Evolutionary conservation across 2,329 filamentous ascomycete genomes (phyloP), one percentile per base, ranked within the genome.

Genomic region (Elsinoe batatas): DNA sequence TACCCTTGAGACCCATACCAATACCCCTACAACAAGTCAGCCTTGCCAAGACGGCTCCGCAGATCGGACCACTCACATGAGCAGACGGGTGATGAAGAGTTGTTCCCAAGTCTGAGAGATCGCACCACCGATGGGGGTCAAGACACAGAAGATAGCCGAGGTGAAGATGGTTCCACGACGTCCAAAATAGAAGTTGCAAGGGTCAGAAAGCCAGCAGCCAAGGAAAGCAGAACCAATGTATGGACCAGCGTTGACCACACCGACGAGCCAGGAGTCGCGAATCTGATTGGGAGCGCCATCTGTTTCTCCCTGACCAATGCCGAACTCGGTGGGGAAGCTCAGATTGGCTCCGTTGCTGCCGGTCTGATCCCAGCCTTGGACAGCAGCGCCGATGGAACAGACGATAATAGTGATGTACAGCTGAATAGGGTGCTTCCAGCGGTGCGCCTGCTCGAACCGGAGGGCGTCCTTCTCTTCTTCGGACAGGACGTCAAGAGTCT

Each of bases 321-420:
- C 72, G 49, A 82, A 82, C 32, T 74, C 74, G 0, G 66, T 58
- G 0, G 80, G 80, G 60, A 84, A 84, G 54, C 77, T 78, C 60
- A 85, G 71, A 61, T 82, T 85, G 56, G 82, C 82, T 36, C 69
- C 69, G 60, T 72, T 63, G 53, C 58, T 61, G 17, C 61, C 61
- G 20, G 58, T 61, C 47, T 62, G 60, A 60, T 85, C 82, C 82
- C 82, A 85, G 20, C 83, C 82, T 57, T 74, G 70, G 8, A 86
- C 82, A n/a, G 83, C 82, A 13, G 84, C 84, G 51, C 82, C 83
- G 53, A 87, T 79, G 40, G 84, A 85, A 67, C 82, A 86, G 18
- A 83, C 79, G 10, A 79, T 72, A 61, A 87, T 83, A 40, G 84
- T 85, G 60, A 84, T 73, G 68, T 82, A 83, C 10, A 88, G 72